phyloP scores from a whole-genome alignment of 2,329 filamentous ascomycete species.

The Elsinoe batatas region DNA sequence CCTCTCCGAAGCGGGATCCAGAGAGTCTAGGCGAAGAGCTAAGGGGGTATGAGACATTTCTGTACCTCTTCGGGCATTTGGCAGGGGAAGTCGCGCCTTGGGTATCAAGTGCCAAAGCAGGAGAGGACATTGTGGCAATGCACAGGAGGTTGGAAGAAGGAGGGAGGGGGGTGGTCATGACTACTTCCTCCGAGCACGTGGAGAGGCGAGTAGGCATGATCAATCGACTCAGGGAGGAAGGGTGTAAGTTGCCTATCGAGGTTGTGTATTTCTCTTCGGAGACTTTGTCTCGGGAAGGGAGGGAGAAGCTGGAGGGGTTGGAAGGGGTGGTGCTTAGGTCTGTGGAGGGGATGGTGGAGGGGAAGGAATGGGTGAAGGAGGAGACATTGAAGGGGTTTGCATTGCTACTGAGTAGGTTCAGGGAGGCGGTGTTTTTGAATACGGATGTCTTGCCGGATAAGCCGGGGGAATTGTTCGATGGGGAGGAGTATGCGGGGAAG shows the following conservation, averaged over 20 bases:
- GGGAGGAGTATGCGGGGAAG: not conserved
- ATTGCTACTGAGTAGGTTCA: not conserved
- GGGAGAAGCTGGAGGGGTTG: not conserved
- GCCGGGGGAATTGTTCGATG: not conserved
- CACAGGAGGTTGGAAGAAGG: not conserved
- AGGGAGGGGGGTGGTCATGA: not conserved
- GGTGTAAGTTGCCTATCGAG: not conserved
- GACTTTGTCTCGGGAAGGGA: not conserved
- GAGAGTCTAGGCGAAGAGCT: not conserved
- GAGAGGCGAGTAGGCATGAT: not conserved
- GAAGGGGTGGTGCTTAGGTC: not conserved
- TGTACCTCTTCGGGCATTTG: not conserved
- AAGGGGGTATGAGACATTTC: not conserved
- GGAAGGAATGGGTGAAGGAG: not conserved
- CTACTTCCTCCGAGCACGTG: not conserved
- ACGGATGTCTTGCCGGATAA: slow-evolving; percentile 2
- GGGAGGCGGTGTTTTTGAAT: slow-evolving; percentile 3
- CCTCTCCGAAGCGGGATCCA: not conserved
- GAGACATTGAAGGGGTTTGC: slow-evolving; percentile 5
- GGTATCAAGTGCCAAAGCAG: not conserved
- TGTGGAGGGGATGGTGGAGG: not conserved
- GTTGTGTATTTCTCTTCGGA: not conserved
- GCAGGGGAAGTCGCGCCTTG: not conserved
- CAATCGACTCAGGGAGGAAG: not conserved
- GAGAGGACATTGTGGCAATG: not conserved